Evolutionary conservation across 805 yeast species (phyloP), one percentile per base, ranked within the genome.

Genomic region (Cyberlindnera maclurae): DNA sequence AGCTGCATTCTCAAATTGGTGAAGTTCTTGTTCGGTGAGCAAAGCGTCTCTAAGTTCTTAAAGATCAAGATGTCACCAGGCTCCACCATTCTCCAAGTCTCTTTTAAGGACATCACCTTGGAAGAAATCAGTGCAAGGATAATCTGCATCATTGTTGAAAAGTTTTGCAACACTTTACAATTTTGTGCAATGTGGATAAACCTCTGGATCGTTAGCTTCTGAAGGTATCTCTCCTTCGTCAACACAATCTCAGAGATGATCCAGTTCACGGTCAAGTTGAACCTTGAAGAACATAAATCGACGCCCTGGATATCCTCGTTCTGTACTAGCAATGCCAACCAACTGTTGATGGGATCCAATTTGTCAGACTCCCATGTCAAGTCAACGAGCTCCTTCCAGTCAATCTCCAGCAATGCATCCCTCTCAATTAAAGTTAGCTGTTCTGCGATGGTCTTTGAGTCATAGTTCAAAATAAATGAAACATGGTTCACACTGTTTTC

Each of bases 261-360:
- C 97, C 97, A 90, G 51, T 85, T 86, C 6, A 85, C 89, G 65
- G 85, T 79, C 42, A 90, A 64, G 55, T 90, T 89, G 68, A 89
- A 93, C 43, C 98, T 67, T 0, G 94, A 72, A 29, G 87, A 79
- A 11, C 86, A 87, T 34, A 90, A 63, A 45, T 85, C 86, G 28
- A 88, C 78, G 0, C 97, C 96, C n/a, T 79, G 73, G 15, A 68
- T 60, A 26, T 63, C 56, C 49, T 65, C 64, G 49, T 75, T 72
- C 57, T 77, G 75, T 16, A 79, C 72, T 39, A 89, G 65, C 26
- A 85, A 68, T 45, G 77, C 82, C 20, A 88, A 63, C 98, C 98
- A 93, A 51, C 93, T 84, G 46, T 77, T 78, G 16, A 78, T 79
- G 1, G 88, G 82, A 1, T 70, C 73, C 34, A 82, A 58, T 27